These are phyloP conservation scores for Microdochium paspali DNA, from an alignment of 2,329 filamentous ascomycete genomes.

Conservation along the genomic window DNA sequence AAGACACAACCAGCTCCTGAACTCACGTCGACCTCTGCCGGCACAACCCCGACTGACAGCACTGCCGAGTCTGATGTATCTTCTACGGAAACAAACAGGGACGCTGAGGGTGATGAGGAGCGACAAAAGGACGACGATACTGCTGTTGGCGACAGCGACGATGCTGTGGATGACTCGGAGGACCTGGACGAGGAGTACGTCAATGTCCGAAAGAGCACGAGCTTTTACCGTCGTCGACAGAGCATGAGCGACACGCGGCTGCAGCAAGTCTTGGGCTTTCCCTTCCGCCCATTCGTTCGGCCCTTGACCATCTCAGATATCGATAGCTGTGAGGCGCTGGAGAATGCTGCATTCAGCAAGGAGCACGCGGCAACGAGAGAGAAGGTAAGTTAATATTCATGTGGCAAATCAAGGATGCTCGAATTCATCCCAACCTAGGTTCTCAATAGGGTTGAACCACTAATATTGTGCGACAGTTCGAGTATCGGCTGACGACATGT, in stretches of 20 bases:
- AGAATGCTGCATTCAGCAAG: conserved; percentile 44
- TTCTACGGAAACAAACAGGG: not conserved
- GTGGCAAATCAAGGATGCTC: not conserved
- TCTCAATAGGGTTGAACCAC: not conserved
- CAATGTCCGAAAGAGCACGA: conserved; percentile 27
- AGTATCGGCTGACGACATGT: conserved; percentile 66
- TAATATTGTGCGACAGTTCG: conserved; percentile 41
- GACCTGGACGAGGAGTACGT: conserved; percentile 27
- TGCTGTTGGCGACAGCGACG: conserved; percentile 6
- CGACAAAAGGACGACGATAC: conserved; percentile 1
- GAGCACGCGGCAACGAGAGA: conserved; percentile 39
- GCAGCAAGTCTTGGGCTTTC: conserved; percentile 40
- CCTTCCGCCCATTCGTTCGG: conserved; percentile 65
- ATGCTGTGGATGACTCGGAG: conserved; percentile 29
- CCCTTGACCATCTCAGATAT: conserved; percentile 59
- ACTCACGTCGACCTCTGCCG: not conserved
- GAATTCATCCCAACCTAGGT: too few relatives aligned
- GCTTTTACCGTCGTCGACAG: conserved; percentile 25
- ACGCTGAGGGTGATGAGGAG: not conserved
- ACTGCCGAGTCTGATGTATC: not conserved
- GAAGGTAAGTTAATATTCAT: conserved; percentile 31
- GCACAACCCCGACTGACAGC: not conserved
- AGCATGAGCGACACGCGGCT: conserved; percentile 23
- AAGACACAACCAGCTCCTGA: not conserved
- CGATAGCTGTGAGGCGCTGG: conserved; percentile 46